Base-by-base conservation (phyloP, 2,329 filamentous ascomycete genomes). In the Polytolypa hystricis region DNA sequence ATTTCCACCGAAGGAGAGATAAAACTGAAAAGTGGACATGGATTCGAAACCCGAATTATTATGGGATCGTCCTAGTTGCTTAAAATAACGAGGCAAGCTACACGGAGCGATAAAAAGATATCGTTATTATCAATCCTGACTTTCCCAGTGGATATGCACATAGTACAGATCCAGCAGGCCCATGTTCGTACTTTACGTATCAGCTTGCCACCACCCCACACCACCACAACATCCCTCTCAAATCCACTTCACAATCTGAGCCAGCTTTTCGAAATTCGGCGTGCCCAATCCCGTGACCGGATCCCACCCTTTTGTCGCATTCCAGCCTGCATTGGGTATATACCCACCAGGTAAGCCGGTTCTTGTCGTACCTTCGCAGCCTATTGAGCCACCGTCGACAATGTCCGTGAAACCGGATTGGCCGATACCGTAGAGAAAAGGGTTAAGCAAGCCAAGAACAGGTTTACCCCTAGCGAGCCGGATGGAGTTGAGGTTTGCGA, bases 401-500 rank as follows among this genome's bases (percentile, higher is more conserved):
- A 71, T 69, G 45, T 71, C 68, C 3, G 58, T 70, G 28, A 71
- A 52, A 3, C 64, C 67, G n/a, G 52, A 44, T 37, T 55, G 55
- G 15, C 61, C 61, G 17, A 60, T 40, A 16, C 55, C 53, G 48
- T 77, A 79, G n/a, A 79, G 56, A 67, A 71, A 74, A 0, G 74
- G 74, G 51, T 79, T 79, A 16, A 79, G 53, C 47, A 76, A 78
- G 1, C 75, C 74, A 47, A 79, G 55, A 0, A 61, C 50, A 6
- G 67, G 54, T 49, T 69, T 68, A 1, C 72, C 71, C n/a, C 60
- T 58, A 10, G 66, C 59, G 30, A 81, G 57, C 23, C 77, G 64
- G 12, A 71, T 70, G 41, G 77, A 73, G 50, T 84, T 83, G 32
- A 84, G 55, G 25, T 81, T 66, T 1, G 71, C 66, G 33, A 84